A percentile compares a stretch with the other conserved stretches of the same genome.
These are phyloP conservation scores for Xylariaceae sp. DNA, from an alignment of 2,329 filamentous ascomycete species.

Conservation along the genomic window DNA sequence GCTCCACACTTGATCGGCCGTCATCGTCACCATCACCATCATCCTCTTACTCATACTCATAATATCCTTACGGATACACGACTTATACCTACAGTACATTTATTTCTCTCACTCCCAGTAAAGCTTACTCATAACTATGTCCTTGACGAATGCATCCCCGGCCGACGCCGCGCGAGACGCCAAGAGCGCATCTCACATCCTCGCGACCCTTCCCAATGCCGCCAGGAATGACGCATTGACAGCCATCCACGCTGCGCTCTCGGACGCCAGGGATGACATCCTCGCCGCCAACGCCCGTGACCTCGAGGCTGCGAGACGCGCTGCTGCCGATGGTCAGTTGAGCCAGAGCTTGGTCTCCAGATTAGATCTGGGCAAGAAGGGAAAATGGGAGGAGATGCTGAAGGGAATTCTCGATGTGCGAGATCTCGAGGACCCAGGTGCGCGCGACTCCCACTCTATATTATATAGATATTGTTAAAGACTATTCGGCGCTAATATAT, in stretches of 20 bases:
- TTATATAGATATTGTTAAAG: too few relatives aligned
- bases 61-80: too few relatives aligned
- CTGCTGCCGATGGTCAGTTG: slow-evolving; percentile 68
- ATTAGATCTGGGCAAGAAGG: slow-evolving; percentile 76
- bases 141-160: slow-evolving; percentile 79
- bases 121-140: slow-evolving; percentile 53
- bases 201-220: slow-evolving; percentile 70
- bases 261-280: slow-evolving; percentile 64
- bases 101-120: not conserved
- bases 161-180: slow-evolving; percentile 71
- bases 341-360: slow-evolving; percentile 81
- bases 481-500: not conserved
- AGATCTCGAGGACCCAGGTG: slow-evolving; percentile 78
- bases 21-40: not conserved
- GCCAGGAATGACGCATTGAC: slow-evolving; percentile 82
- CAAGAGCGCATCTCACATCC: slow-evolving; percentile 72
- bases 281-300: slow-evolving; percentile 83
- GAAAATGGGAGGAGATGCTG: slow-evolving; percentile 97
- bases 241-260: slow-evolving; percentile 73
- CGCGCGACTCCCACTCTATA: not conserved
- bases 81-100: not conserved
- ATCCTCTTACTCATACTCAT: not conserved
- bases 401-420: slow-evolving; percentile 88
- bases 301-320: slow-evolving; percentile 65
- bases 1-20: not conserved